phyloP scores from a whole-genome alignment of 495 filamentous ascomycete genomes.

The Penicillium coffeae region DNA sequence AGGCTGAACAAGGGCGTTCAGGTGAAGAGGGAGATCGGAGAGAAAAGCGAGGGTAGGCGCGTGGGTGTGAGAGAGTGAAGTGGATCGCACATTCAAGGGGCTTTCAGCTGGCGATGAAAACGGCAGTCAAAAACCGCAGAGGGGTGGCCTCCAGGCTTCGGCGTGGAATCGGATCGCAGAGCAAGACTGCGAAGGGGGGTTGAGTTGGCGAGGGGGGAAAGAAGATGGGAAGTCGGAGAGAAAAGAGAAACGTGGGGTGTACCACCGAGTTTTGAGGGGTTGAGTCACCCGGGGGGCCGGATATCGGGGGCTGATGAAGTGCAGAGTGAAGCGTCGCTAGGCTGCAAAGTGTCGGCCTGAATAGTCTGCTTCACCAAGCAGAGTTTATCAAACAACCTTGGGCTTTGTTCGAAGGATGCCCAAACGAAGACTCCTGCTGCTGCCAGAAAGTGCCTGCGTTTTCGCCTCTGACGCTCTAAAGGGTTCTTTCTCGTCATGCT shows the following conservation, averaged over 20 bases:
- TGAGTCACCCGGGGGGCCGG: conserved; percentile 19
- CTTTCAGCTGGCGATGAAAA: neutral
- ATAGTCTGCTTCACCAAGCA: neutral
- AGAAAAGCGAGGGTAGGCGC: neutral
- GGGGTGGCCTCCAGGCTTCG: too few species aligned
- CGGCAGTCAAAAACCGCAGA: neutral
- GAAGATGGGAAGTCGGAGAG: conserved; percentile 4
- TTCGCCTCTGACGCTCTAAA: neutral
- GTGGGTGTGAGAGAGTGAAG: neutral
- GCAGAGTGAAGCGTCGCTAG: too few species aligned
- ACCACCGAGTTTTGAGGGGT: conserved; percentile 11
- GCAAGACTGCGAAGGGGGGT: too few species aligned
- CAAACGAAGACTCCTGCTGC: neutral
- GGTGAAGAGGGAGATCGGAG: neutral
- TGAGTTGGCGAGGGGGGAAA: too few species aligned
- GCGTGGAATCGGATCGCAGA: too few species aligned
- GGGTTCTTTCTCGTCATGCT: conserved; percentile 2
- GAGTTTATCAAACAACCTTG: neutral
- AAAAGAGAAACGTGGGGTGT: conserved; percentile 19
- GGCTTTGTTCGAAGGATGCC: neutral
- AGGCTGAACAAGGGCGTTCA: neutral
- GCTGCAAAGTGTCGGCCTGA: neutral
- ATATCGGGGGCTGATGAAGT: neutral
- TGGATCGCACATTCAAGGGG: neutral
- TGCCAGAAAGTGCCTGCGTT: neutral